Base-by-base conservation (phyloP, 148 eudicot species). In the Heliosperma pusillum region DNA sequence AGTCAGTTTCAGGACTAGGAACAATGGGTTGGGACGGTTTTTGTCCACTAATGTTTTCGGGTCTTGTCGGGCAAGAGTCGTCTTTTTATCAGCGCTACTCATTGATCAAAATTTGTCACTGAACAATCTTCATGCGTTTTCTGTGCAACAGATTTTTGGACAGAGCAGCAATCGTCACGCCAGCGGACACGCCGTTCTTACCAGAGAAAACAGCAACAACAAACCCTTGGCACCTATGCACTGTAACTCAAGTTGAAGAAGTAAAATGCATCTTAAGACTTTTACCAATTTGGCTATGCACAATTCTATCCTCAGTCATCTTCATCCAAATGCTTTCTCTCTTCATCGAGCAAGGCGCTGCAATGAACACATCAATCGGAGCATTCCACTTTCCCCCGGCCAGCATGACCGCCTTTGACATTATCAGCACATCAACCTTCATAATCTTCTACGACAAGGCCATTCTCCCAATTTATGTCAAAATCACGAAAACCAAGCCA, bases 321-420 rank as follows among this genome's bases (percentile, higher is more conserved):
- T 88, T 86, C 83, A 88, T 87, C 64, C 91, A 88, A 78, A 88
- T 88, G 91, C 72, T 87, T 19, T 88, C 91, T 8, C 80, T 88
- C 55, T 88, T 88, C 57, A 86, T 88, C 5, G 89, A 88, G 80
- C 92, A 88, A 85, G 92, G 92, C 15, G 92, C 88, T 0, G 84
- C 89, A 52, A 88, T 88, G 92, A 82, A 83, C 78, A 86, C 88
- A 0, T 40, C 75, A 7, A 72, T 88, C 36, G 80, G 80, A 22
- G 78, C 76, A 66, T 88, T 88, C 84, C 86, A 80, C 61, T 84
- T 88, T 66, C 91, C 91, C 13, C 86, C 91, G 9, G 91, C 91
- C 6, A 88, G 91, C 80, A 88, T 88, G 92, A 86, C 92, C 0
- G 83, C 85, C 58, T 88, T 88, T 33, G 92, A 88, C 74, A 88